Evolutionary conservation across 2,329 filamentous ascomycete species (phyloP), one percentile per base, ranked within the genome.

Genomic region (Ophiocordyceps sinensis): DNA sequence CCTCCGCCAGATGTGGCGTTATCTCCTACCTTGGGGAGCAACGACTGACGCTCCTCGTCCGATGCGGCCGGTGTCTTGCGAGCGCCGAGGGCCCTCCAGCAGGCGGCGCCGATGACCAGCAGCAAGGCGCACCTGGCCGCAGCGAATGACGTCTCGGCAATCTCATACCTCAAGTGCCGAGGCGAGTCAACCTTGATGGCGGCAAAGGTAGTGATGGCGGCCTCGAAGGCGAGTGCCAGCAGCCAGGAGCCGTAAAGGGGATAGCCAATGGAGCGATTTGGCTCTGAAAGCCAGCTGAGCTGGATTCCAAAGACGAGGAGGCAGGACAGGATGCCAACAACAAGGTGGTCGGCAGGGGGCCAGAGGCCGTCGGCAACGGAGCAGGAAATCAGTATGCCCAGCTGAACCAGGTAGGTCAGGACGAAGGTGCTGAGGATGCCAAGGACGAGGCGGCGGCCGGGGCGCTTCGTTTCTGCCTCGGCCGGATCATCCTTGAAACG

Each of bases 281-380:
- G 61, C 40, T 75, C 70, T 3, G 65, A 59, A 13, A 82, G 63
- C 17, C 66, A 67, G 34, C 71, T 65, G 44, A 77, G 61, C 48
- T 81, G 66, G 13, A 79, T 67, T 4, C 74, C 70, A 56, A 79
- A 85, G n/a, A 76, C 65, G 26, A 84, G 58, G 37, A 77, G 64
- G 41, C 75, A 80, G 1, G 77, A 73, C 23, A 83, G 59, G 31
- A 73, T 61, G 41, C 76, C 73, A 41, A 84, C 68, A 45, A 70
- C 62, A 32, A 64, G 57, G 48, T 73, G 63, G 40, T 71, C 66
- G 19, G 67, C 61, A 2, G 61, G 58, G 34, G 59, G 60, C 65
- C 63, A 71, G 42, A 50, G 51, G 31, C 51, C 55, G 19, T 49
- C 52, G 28, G 59, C 32, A 13, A 61, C 26, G 36, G 63, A 61